These are phyloP conservation scores for Microsporum canis DNA, from an alignment of 2,329 filamentous ascomycete species.

Conservation along the genomic window DNA sequence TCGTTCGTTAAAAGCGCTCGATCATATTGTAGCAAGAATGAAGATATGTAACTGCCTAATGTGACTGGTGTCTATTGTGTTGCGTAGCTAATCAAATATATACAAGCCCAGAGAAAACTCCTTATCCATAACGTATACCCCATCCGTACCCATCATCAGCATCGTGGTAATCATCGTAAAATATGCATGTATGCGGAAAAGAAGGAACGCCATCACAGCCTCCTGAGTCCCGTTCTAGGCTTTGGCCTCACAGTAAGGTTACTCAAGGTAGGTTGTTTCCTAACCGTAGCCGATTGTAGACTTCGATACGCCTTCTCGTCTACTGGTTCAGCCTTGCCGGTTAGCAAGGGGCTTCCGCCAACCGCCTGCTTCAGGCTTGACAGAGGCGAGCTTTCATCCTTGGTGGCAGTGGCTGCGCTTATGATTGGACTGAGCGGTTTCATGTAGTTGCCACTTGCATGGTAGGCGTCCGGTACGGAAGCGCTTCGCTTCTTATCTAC, in stretches of 20 bases:
- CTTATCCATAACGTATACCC: not conserved
- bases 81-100: not conserved
- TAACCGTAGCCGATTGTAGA: not conserved
- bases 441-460: not conserved
- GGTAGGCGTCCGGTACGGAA: not conserved
- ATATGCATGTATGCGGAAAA: not conserved
- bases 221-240: constrained; percentile 8
- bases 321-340: not conserved
- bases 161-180: not conserved
- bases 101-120: not conserved
- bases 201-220: not conserved
- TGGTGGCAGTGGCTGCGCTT: not conserved
- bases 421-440: not conserved
- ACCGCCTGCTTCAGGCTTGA: not conserved
- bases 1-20: not conserved
- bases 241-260: constrained; percentile 1
- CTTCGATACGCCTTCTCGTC: not conserved
- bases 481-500: not conserved
- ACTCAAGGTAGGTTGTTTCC: not conserved
- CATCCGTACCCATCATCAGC: not conserved
- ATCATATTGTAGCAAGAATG: not conserved
- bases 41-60: no score
- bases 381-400: not conserved
- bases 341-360: not conserved
- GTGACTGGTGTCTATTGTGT: not conserved